A percentile compares a stretch with the other conserved stretches of the same genome.
Evolutionary conservation across 2,329 filamentous ascomycete genomes (phyloP).

Genomic region (Fusarium pseudocircinatum): DNA sequence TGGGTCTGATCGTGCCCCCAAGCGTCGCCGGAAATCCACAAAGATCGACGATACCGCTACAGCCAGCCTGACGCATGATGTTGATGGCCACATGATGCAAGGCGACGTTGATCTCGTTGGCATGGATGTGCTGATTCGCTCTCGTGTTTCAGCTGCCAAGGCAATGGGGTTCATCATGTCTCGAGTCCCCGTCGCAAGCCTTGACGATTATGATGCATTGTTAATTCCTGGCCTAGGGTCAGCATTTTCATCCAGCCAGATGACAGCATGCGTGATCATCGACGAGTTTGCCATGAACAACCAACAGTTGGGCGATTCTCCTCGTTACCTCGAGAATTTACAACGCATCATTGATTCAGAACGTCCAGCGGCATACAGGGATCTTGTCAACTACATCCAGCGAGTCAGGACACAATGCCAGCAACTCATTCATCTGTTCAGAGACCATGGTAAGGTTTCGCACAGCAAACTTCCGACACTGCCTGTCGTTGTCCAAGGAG

Average conservation of each 20-base stretch:
- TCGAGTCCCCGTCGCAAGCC: constrained; percentile 71
- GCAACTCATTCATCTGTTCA: constrained; percentile 88
- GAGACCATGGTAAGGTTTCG: constrained; percentile 86
- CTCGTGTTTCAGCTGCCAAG: constrained; percentile 84
- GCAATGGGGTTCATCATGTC: constrained; percentile 89
- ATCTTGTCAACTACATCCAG: constrained; percentile 89
- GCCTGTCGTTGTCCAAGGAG: constrained; percentile 92
- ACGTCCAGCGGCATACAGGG: constrained; percentile 83
- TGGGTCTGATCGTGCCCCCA: constrained; percentile 69
- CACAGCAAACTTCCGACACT: constrained; percentile 79
- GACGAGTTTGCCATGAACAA: constrained; percentile 84
- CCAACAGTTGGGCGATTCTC: constrained; percentile 51
- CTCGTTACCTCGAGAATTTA: constrained; percentile 70
- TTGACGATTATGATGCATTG: constrained; percentile 71
- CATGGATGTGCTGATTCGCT: constrained; percentile 86
- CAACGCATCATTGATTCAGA: constrained; percentile 83
- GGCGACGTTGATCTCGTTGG: constrained; percentile 96
- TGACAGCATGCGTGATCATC: constrained; percentile 82
- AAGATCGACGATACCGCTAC: constrained; percentile 77
- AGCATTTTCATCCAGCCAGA: constrained; percentile 84
- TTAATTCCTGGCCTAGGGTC: constrained; percentile 76
- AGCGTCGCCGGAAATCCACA: constrained; percentile 85
- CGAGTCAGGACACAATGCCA: constrained; percentile 91
- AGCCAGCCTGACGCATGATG: constrained; percentile 83
- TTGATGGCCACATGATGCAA: constrained; percentile 97